These are phyloP conservation scores for Globisporangium takayamanum DNA, from an alignment of 352 stramenopile species.

Conservation along the genomic window DNA sequence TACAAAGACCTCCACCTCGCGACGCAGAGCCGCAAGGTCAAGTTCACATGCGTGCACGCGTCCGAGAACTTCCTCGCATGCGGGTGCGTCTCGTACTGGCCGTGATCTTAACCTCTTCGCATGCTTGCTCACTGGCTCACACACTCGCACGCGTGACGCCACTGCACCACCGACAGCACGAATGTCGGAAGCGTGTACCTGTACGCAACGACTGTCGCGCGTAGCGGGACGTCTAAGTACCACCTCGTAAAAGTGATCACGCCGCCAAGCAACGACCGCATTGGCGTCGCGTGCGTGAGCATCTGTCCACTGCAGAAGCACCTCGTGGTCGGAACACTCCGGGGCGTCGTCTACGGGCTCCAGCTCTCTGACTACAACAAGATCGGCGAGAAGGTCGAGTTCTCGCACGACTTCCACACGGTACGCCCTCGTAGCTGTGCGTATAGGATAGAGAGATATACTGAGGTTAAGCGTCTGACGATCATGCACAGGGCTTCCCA, in stretches of 20 bases:
- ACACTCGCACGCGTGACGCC: not conserved
- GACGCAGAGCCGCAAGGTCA: conserved; percentile 56
- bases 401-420: conserved; percentile 80
- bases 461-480: not conserved
- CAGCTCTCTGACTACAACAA: conserved; percentile 82
- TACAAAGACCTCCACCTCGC: conserved; percentile 58
- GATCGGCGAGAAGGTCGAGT: conserved; percentile 85
- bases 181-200: conserved; percentile 81
- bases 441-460: not conserved
- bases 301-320: conserved; percentile 79
- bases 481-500: conserved; percentile 39
- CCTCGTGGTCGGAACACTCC: conserved; percentile 73
- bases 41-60: conserved; percentile 77
- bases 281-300: conserved; percentile 65
- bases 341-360: conserved; percentile 73
- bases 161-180: too few species aligned
- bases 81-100: conserved; percentile 28
- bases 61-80: conserved; percentile 84
- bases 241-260: conserved; percentile 87
- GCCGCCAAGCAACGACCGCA: conserved; percentile 59
- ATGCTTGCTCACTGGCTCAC: not conserved
- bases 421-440: conserved; percentile 11
- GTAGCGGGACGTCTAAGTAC: conserved; percentile 43
- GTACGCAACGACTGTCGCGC: conserved; percentile 58
- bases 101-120: not conserved